phyloP scores from a whole-genome alignment of 2,329 filamentous ascomycete species.

The Hymenotorrendiella dingleyae region DNA sequence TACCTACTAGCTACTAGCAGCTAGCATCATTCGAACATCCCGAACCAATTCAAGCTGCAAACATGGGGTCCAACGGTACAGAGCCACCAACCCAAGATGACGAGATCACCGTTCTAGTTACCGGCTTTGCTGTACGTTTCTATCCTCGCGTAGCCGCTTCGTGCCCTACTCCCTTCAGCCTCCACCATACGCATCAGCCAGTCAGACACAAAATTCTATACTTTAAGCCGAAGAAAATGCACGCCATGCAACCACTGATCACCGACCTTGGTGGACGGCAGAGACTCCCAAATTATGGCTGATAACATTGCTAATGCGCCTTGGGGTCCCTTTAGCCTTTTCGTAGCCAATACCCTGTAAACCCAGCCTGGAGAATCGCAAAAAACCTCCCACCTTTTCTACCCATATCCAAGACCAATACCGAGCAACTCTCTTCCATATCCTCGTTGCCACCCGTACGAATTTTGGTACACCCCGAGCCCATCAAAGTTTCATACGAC shows the following conservation, averaged over 20 bases:
- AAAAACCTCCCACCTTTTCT: constrained; percentile 60
- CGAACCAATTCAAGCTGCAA: neutral
- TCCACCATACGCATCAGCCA: too few species aligned
- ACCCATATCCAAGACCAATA: constrained; percentile 36
- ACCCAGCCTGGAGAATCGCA: constrained; percentile 78
- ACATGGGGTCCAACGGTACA: constrained; percentile 8
- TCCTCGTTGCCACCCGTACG: constrained; percentile 43
- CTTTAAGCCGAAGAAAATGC: neutral
- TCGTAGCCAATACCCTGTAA: constrained; percentile 61
- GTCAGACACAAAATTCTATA: neutral
- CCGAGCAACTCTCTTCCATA: constrained; percentile 25
- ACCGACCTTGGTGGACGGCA: too few species aligned
- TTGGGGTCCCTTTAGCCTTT: constrained; percentile 56
- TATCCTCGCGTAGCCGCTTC: too few species aligned
- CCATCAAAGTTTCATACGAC: constrained; percentile 67
- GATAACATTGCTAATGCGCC: neutral
- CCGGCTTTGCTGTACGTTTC: constrained; percentile 52
- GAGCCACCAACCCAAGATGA: constrained; percentile 7
- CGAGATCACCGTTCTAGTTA: constrained; percentile 39
- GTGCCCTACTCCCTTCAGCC: too few species aligned
- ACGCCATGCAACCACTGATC: neutral
- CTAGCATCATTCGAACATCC: too few species aligned
- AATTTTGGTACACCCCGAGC: constrained; percentile 57
- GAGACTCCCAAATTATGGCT: too few species aligned
- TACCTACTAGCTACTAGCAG: too few species aligned